Evolutionary conservation across 108 stramenopile genomes (phyloP).

Genomic region (Pinguiococcus pyrenoidosus): DNA sequence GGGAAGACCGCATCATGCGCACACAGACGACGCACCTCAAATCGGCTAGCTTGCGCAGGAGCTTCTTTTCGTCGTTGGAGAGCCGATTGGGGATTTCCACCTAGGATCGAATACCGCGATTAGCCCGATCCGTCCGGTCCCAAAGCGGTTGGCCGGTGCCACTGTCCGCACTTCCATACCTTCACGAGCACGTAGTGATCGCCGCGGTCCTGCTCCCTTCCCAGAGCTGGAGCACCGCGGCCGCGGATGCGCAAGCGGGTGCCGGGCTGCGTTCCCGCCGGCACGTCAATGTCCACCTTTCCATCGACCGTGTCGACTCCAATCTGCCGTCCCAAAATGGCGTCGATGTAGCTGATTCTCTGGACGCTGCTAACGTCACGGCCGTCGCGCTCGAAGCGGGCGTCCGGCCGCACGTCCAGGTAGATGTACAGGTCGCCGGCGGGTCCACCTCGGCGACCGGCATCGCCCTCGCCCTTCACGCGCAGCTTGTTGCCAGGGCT

Average conservation of each 20-base stretch:
- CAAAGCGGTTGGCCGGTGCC: not conserved
- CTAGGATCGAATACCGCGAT: not conserved
- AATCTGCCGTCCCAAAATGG: conserved; percentile 81
- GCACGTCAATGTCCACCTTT: conserved; percentile 85
- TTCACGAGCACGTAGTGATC: conserved; percentile 91
- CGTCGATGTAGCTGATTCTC: conserved; percentile 72
- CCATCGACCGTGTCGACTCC: conserved; percentile 75
- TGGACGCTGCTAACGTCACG: conserved; percentile 81
- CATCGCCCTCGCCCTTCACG: conserved; percentile 86
- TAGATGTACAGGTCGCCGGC: conserved; percentile 90
- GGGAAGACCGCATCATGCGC: no score
- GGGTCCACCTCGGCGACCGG: conserved; percentile 80
- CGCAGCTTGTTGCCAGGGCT: conserved; percentile 89
- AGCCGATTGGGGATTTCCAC: conserved; percentile 80
- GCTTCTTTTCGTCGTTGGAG: conserved; percentile 66
- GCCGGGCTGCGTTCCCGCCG: conserved; percentile 89
- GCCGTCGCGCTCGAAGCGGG: conserved; percentile 75
- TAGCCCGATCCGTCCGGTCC: not conserved
- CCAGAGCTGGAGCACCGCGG: conserved; percentile 70
- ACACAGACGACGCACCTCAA: no score
- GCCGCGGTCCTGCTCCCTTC: conserved; percentile 58
- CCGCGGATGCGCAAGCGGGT: conserved; percentile 80
- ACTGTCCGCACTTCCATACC: no score
- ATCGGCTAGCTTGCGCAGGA: conserved; percentile 60
- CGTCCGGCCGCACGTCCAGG: conserved; percentile 75